Conservation (phyloP, 139 green algal genomes). For the Auxenochlorella pyrenoidosa region DNA sequence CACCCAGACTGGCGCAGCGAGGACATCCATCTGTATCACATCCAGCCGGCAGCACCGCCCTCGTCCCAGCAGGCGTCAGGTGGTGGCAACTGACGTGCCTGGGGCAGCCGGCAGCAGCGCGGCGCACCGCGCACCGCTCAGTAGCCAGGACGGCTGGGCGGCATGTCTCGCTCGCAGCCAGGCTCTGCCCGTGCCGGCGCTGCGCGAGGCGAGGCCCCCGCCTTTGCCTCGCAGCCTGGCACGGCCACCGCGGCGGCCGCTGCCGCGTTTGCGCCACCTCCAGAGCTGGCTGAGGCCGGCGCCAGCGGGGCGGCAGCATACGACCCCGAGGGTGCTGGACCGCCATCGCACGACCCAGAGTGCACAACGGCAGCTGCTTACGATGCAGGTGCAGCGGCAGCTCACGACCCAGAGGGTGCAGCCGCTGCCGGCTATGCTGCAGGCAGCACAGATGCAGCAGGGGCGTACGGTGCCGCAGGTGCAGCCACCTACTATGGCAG, state of each 20-base stretch:
- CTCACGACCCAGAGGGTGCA: background rate
- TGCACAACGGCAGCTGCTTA: background rate
- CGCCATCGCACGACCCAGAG: background rate
- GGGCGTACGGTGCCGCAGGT: background rate
- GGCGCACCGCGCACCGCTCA: background rate
- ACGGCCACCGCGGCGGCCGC: background rate
- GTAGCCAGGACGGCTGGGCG: background rate
- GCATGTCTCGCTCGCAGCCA: conserved; percentile 24
- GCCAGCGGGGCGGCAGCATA: background rate
- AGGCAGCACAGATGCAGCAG: background rate
- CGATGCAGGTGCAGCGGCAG: background rate
- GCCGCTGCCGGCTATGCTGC: too few species aligned
- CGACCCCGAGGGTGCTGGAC: background rate
- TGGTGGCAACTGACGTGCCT: background rate
- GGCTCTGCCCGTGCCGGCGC: background rate
- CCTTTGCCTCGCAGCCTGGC: conserved; percentile 5
- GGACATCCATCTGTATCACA: conserved; percentile 45
- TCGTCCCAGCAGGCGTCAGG: background rate
- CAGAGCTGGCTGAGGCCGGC: background rate
- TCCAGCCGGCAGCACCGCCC: background rate
- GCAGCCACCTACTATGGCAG: background rate
- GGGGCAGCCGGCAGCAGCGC: background rate
- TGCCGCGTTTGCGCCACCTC: background rate
- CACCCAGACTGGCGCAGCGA: conserved; percentile 54
- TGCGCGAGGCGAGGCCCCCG: background rate